These are phyloP conservation scores for Candida xyloterini DNA, from an alignment of 805 yeast species.

Conservation along the genomic window DNA sequence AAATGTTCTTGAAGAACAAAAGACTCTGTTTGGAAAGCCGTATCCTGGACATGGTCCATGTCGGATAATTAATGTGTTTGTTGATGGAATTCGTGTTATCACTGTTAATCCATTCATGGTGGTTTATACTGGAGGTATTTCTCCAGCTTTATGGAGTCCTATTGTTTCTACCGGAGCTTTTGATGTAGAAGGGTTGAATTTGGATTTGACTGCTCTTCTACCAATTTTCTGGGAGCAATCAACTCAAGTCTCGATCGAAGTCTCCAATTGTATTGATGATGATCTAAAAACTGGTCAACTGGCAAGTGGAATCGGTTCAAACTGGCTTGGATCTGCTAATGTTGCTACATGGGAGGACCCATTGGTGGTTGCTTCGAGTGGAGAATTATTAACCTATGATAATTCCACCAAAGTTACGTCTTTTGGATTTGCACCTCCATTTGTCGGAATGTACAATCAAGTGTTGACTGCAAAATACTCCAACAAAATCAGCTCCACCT, in stretches of 20 bases:
- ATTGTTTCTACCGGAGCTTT: slow-evolving; percentile 72
- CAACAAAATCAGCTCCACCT: slow-evolving; percentile 34
- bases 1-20: slow-evolving; percentile 49
- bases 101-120: slow-evolving; percentile 67
- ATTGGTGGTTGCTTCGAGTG: slow-evolving; percentile 37
- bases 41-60: slow-evolving; percentile 68
- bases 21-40: slow-evolving; percentile 42
- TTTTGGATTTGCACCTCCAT: slow-evolving; percentile 39
- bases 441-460: slow-evolving; percentile 37
- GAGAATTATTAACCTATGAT: slow-evolving; percentile 33
- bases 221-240: slow-evolving; percentile 62
- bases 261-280: slow-evolving; percentile 52
- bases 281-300: slow-evolving; percentile 24
- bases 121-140: slow-evolving; percentile 75
- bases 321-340: slow-evolving; percentile 62
- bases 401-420: slow-evolving; percentile 32
- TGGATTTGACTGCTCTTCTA: slow-evolving; percentile 68
- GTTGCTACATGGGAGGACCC: slow-evolving; percentile 52
- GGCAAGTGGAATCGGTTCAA: slow-evolving; percentile 41
- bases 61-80: slow-evolving; percentile 60
- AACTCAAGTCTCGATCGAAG: slow-evolving; percentile 41
- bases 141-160: slow-evolving; percentile 80
- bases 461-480: slow-evolving; percentile 36
- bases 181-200: slow-evolving; percentile 65
- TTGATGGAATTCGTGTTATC: slow-evolving; percentile 58